A percentile compares a stretch with the other conserved stretches of the same genome.
Conservation (phyloP, 768 basidiomycete species). For the Tubosaeta sp. region DNA sequence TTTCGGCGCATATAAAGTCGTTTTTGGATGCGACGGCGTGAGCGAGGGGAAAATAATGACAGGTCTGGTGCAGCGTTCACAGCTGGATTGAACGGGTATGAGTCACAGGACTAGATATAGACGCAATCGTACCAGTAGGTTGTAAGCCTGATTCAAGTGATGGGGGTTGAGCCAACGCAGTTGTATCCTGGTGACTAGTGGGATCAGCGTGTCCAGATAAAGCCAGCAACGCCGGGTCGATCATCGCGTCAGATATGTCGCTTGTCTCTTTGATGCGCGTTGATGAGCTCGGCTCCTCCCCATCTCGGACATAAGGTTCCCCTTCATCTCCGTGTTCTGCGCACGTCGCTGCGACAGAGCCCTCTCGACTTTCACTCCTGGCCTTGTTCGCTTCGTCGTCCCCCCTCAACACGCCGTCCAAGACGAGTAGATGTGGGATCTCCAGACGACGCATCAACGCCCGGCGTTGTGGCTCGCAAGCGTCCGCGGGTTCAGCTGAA, state of each 20-base stretch:
- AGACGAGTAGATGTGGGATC: constrained; percentile 25
- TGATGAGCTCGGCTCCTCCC: background rate
- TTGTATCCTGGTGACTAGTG: background rate
- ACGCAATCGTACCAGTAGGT: background rate
- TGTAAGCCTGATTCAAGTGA: background rate
- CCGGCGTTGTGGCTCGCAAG: constrained; percentile 11
- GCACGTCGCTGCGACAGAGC: background rate
- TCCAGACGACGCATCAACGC: constrained; percentile 30
- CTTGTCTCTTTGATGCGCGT: background rate
- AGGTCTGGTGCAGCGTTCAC: constrained; percentile 13
- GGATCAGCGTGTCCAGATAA: constrained; percentile 16
- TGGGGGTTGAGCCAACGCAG: background rate
- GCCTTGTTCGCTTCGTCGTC: constrained; percentile 19
- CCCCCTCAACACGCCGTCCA: constrained; percentile 36
- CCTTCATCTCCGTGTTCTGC: constrained; percentile 5
- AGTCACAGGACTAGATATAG: background rate
- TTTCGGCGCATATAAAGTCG: constrained; percentile 71
- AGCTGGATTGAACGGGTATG: background rate
- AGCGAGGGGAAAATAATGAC: constrained; percentile 39
- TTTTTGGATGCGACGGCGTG: constrained; percentile 55
- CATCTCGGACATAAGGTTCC: background rate
- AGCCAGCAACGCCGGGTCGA: constrained; percentile 30
- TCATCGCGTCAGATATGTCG: constrained; percentile 14
- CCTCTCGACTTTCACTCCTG: constrained; percentile 9
- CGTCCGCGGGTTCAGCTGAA: background rate